A percentile compares a stretch with the other conserved stretches of the same genome.
These are phyloP conservation scores for Chaetomium olivaceum DNA, from an alignment of 2,329 filamentous ascomycete species.

Conservation along the genomic window DNA sequence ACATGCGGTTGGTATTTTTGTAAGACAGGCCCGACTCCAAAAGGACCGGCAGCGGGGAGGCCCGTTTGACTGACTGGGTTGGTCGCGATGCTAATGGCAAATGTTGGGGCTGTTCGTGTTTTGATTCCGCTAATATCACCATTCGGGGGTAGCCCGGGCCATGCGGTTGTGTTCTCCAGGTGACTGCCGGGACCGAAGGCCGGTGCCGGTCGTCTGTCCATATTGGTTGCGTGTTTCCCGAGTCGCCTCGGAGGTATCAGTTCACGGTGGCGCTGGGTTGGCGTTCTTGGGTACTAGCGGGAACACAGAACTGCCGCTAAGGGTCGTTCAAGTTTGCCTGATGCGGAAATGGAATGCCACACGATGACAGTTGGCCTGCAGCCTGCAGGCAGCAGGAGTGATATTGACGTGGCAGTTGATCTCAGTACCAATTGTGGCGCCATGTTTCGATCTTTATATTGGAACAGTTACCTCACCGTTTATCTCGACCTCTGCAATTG, in stretches of 20 bases:
- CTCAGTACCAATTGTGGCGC: background rate
- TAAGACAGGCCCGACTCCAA: slow-evolving; percentile 30
- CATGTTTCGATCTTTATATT: background rate
- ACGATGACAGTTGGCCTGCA: background rate
- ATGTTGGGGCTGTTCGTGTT: slow-evolving; percentile 32
- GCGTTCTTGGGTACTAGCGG: background rate
- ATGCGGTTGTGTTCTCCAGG: background rate
- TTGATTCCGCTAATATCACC: slow-evolving; percentile 26
- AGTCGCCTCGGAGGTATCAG: background rate
- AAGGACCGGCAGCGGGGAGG: slow-evolving; percentile 32
- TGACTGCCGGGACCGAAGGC: too few relatives aligned
- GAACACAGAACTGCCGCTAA: background rate
- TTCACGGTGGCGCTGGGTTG: background rate
- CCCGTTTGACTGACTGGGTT: slow-evolving; percentile 28
- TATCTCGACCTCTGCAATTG: background rate
- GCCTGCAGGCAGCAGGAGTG: background rate
- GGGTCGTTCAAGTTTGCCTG: background rate
- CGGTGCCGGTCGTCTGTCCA: too few relatives aligned
- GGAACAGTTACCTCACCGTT: background rate
- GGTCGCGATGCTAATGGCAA: slow-evolving; percentile 32
- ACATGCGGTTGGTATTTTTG: too few relatives aligned
- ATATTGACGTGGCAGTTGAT: background rate
- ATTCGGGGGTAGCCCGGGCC: background rate
- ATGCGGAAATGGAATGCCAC: background rate
- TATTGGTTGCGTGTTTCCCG: background rate